Evolutionary conservation across 345 rosid species (phyloP).

Genomic region (Toxicodendron radicans): DNA sequence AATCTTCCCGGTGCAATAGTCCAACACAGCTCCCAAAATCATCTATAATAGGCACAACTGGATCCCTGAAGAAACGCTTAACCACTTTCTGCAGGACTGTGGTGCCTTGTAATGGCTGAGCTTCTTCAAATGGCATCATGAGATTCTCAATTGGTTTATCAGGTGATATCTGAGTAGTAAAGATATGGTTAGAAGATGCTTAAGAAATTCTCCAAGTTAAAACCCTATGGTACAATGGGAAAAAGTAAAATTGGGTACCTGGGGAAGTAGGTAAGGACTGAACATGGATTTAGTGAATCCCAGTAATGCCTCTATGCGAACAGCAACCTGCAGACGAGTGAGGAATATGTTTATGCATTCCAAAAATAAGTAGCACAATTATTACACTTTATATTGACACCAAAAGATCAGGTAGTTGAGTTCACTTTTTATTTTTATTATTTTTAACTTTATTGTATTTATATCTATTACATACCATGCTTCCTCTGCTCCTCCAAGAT

Average conservation of each 20-base stretch:
- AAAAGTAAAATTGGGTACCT: slow-evolving; percentile 36
- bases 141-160: slow-evolving; percentile 58
- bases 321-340: slow-evolving; percentile 43
- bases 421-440: neutral
- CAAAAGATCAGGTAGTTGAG: neutral
- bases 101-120: slow-evolving; percentile 54
- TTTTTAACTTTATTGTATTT: neutral
- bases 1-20: slow-evolving; percentile 71
- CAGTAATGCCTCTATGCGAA: slow-evolving; percentile 56
- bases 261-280: slow-evolving; percentile 55
- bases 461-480: slow-evolving; percentile 53
- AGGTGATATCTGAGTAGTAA: slow-evolving; percentile 44
- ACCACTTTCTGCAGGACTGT: slow-evolving; percentile 49
- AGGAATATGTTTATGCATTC: neutral
- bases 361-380: neutral
- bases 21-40: slow-evolving; percentile 74
- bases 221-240: neutral
- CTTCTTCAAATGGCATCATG: slow-evolving; percentile 60
- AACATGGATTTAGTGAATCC: slow-evolving; percentile 58
- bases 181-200: slow-evolving; percentile 1
- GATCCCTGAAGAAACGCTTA: slow-evolving; percentile 58
- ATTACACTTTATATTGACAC: neutral
- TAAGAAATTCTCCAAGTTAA: neutral
- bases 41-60: slow-evolving; percentile 64
- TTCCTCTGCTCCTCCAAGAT: slow-evolving; percentile 79